Conservation (phyloP, 805 yeast genomes). For the Barnettozyma pratensis region DNA sequence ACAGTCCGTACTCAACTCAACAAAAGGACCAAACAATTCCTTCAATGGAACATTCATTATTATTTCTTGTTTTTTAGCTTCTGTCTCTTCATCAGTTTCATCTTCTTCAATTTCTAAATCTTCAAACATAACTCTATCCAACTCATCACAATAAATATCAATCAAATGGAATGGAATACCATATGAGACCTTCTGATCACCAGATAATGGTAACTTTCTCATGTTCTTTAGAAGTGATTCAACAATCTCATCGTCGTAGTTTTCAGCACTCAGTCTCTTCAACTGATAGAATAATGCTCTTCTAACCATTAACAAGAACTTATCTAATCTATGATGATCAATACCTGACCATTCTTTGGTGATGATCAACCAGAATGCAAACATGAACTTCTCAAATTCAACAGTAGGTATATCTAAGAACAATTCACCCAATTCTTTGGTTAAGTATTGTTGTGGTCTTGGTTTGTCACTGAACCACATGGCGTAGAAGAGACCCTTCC, state of each 20-base stretch:
- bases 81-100: constrained; percentile 30
- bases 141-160: constrained; percentile 81
- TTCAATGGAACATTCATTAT: constrained; percentile 47
- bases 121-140: constrained; percentile 59
- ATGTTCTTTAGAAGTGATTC: constrained; percentile 39
- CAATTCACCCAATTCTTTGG: constrained; percentile 60
- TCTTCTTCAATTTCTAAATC: constrained; percentile 41
- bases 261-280: constrained; percentile 43
- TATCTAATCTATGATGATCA: constrained; percentile 83
- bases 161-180: constrained; percentile 82
- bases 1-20: constrained; percentile 41
- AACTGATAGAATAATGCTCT: constrained; percentile 65
- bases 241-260: constrained; percentile 51
- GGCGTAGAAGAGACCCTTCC: constrained; percentile 94
- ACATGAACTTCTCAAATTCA: constrained; percentile 47
- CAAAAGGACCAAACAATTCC: constrained; percentile 56
- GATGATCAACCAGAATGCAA: constrained; percentile 79
- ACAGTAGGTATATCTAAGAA: constrained; percentile 38
- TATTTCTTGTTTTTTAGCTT: constrained; percentile 28
- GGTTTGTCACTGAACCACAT: constrained; percentile 98
- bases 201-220: constrained; percentile 46
- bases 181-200: constrained; percentile 54
- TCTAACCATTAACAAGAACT: constrained; percentile 77
- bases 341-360: constrained; percentile 77
- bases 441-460: constrained; percentile 82